phyloP scores from a whole-genome alignment of 2,329 filamentous ascomycete genomes.

The Rasamsonia emersonii region DNA sequence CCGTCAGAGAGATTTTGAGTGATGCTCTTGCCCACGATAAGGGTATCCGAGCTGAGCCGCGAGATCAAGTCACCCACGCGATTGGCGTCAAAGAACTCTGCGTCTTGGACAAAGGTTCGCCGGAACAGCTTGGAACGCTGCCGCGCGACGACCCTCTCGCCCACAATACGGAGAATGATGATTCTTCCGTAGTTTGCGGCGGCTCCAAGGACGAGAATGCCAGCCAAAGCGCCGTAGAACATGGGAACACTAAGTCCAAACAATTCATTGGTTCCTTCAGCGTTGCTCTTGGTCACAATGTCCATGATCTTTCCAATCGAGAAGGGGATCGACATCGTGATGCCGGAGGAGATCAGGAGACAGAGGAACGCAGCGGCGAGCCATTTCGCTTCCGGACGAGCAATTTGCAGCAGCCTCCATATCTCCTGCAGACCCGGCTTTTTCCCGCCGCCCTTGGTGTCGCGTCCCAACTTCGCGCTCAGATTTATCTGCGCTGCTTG shows the following conservation, averaged over 20 bases:
- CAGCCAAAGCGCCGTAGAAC: conserved; percentile 75
- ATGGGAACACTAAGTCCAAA: conserved; percentile 79
- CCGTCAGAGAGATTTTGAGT: conserved; percentile 97
- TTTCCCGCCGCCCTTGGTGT: conserved; percentile 47
- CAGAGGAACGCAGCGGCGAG: conserved; percentile 73
- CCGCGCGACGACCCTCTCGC: conserved; percentile 86
- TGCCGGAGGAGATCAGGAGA: conserved; percentile 77
- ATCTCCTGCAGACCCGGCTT: conserved; percentile 65
- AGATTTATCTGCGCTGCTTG: conserved; percentile 85
- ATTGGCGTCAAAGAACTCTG: conserved; percentile 98
- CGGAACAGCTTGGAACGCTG: conserved; percentile 84
- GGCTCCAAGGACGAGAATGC: conserved; percentile 72
- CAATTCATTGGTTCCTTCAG: conserved; percentile 56
- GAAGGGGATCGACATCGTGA: conserved; percentile 95
- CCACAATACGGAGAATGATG: conserved; percentile 84
- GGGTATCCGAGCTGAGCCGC: conserved; percentile 87
- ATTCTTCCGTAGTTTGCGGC: conserved; percentile 90
- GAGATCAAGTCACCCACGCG: conserved; percentile 94
- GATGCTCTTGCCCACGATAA: conserved; percentile 97
- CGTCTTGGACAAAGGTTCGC: conserved; percentile 91
- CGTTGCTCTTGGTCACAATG: conserved; percentile 66
- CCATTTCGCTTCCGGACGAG: conserved; percentile 70
- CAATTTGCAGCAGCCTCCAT: conserved; percentile 80
- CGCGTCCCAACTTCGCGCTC: conserved; percentile 76
- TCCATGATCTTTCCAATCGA: conserved; percentile 95